Conservation (phyloP, 2,329 filamentous ascomycete species). For the Paradendryphiella salina region DNA sequence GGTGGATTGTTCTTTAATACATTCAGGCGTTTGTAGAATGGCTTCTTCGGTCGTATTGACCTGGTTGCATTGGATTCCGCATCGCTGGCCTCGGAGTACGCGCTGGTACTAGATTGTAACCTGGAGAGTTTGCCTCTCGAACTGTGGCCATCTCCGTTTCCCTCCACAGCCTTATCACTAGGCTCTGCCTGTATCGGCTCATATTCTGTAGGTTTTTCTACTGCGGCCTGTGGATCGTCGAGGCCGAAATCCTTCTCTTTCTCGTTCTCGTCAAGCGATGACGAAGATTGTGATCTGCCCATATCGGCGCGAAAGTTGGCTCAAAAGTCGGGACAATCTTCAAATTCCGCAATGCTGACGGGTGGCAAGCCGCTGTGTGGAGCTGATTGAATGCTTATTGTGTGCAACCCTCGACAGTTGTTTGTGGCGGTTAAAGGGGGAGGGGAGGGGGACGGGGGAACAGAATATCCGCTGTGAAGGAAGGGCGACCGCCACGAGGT, state of each 20-base stretch:
- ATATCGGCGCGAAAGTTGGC: slow-evolving; percentile 4
- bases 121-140: slow-evolving; percentile 31
- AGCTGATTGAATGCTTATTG: background rate
- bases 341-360: background rate
- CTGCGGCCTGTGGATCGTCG: slow-evolving; percentile 43
- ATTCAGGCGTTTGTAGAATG: slow-evolving; percentile 63
- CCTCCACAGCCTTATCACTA: slow-evolving; percentile 41
- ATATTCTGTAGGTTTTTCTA: slow-evolving; percentile 41
- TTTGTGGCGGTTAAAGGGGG: background rate
- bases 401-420: background rate
- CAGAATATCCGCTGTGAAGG: background rate
- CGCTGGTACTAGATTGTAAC: slow-evolving; percentile 35
- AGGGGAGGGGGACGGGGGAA: background rate
- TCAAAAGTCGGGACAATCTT: background rate
- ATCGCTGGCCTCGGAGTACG: slow-evolving; percentile 37
- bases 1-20: slow-evolving; percentile 56
- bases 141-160: slow-evolving; percentile 24
- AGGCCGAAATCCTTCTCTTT: slow-evolving; percentile 47
- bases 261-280: slow-evolving; percentile 32
- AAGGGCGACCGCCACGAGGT: slow-evolving; percentile 7
- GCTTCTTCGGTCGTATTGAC: slow-evolving; percentile 47
- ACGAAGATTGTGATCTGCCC: slow-evolving; percentile 29
- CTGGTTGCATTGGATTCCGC: slow-evolving; percentile 34
- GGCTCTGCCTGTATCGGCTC: slow-evolving; percentile 45
- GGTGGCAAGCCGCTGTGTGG: slow-evolving; percentile 3